Evolutionary conservation across 345 rosid genomes (phyloP).

Genomic region (Aquilaria sinensis): DNA sequence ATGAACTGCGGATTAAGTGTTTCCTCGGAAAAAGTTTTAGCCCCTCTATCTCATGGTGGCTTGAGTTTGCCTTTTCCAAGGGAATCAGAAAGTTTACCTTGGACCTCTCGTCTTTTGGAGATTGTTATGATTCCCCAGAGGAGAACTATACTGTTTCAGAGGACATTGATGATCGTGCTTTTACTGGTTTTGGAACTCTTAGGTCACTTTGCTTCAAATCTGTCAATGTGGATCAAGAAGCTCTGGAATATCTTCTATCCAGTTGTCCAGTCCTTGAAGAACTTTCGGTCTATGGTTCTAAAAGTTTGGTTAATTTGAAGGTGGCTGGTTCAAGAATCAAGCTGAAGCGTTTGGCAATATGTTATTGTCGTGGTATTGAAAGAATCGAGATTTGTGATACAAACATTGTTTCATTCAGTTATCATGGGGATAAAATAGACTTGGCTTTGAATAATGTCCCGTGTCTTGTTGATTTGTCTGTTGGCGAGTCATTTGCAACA

Average conservation of each 20-base stretch:
- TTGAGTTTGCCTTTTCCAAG: not conserved
- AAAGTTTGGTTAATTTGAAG: not conserved
- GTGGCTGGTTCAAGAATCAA: not conserved
- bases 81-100: not conserved
- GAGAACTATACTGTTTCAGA: not conserved
- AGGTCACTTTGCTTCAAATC: not conserved
- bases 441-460: not conserved
- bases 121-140: not conserved
- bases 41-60: not conserved
- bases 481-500: not conserved
- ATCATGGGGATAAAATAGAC: not conserved
- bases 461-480: not conserved
- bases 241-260: not conserved
- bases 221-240: not conserved
- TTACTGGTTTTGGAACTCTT: not conserved
- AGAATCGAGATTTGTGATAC: not conserved
- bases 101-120: not conserved
- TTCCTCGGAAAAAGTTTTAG: no score
- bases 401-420: slow-evolving; percentile 1
- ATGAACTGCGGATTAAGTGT: no score
- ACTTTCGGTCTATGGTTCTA: not conserved
- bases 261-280: slow-evolving; percentile 1
- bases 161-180: not conserved
- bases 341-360: not conserved
- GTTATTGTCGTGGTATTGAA: not conserved